Percentiles rank a stretch among this genome's conserved stretches.
phyloP scores from a whole-genome alignment of 2,329 filamentous ascomycete genomes.

The Pseudocercospora eumusae region DNA sequence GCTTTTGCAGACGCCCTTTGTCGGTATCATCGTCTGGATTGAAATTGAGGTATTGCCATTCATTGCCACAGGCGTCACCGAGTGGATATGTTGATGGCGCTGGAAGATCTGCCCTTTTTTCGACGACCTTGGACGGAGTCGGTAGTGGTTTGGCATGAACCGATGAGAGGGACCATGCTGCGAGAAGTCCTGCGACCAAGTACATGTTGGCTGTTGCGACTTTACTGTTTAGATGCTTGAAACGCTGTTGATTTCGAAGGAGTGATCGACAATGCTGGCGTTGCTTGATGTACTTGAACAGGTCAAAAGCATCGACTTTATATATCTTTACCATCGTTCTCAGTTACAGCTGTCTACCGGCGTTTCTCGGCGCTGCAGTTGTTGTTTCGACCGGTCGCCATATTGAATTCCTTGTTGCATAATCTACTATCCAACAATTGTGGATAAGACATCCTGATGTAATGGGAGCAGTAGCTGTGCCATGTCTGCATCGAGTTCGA shows the following conservation, averaged over 20 bases:
- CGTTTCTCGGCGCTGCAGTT: neutral
- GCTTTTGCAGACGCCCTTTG: constrained; percentile 16
- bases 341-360: neutral
- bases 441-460: neutral
- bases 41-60: constrained; percentile 32
- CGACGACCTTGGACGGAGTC: neutral
- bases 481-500: neutral
- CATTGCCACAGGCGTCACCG: constrained; percentile 23
- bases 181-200: neutral
- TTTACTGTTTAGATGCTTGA: neutral
- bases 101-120: constrained; percentile 14
- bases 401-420: neutral
- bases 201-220: neutral
- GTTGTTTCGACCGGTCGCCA: neutral
- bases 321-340: neutral
- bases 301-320: neutral
- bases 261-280: neutral
- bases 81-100: constrained; percentile 26
- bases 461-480: neutral
- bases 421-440: neutral
- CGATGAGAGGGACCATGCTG: neutral
- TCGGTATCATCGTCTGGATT: constrained; percentile 20
- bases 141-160: neutral
- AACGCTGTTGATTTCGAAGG: neutral
- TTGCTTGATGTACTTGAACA: neutral